Evolutionary conservation across 495 filamentous ascomycete genomes (phyloP).

Genomic region (Penicillium parvum): DNA sequence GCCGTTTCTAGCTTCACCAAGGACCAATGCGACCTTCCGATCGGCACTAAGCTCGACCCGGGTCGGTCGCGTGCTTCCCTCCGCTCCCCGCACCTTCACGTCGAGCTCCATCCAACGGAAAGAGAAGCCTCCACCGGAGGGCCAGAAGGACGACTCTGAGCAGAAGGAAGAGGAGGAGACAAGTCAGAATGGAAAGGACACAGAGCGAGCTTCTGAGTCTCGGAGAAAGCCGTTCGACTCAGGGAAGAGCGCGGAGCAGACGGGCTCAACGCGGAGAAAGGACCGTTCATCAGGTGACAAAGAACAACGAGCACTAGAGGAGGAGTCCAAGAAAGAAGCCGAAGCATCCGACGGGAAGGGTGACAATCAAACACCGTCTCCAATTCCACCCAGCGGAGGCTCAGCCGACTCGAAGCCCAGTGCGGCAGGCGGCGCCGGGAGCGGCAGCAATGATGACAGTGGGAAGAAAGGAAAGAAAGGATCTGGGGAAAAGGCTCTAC

Average conservation of each 20-base stretch:
- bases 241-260: conserved; percentile 29
- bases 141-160: conserved; percentile 34
- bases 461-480: conserved; percentile 60
- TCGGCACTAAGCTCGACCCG: conserved; percentile 28
- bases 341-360: conserved; percentile 34
- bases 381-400: conserved; percentile 40
- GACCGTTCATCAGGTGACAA: conserved; percentile 36
- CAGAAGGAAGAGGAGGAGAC: conserved; percentile 30
- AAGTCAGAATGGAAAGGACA: conserved; percentile 31
- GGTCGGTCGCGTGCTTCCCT: conserved; percentile 27
- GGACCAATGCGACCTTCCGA: conserved; percentile 39
- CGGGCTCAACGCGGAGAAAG: conserved; percentile 32
- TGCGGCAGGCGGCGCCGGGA: conserved; percentile 43
- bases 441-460: conserved; percentile 47
- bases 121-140: conserved; percentile 42
- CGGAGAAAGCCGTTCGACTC: conserved; percentile 37
- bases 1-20: conserved; percentile 28
- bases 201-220: conserved; percentile 25
- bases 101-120: conserved; percentile 37
- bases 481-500: conserved; percentile 64
- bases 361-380: conserved; percentile 44
- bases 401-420: conserved; percentile 45
- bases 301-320: conserved; percentile 37
- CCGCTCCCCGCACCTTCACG: conserved; percentile 37
- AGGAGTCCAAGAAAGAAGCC: conserved; percentile 40